A percentile compares a stretch with the other conserved stretches of the same genome.
phyloP scores from a whole-genome alignment of 164 flowering plant genomes.

The Houttuynia cordata region DNA sequence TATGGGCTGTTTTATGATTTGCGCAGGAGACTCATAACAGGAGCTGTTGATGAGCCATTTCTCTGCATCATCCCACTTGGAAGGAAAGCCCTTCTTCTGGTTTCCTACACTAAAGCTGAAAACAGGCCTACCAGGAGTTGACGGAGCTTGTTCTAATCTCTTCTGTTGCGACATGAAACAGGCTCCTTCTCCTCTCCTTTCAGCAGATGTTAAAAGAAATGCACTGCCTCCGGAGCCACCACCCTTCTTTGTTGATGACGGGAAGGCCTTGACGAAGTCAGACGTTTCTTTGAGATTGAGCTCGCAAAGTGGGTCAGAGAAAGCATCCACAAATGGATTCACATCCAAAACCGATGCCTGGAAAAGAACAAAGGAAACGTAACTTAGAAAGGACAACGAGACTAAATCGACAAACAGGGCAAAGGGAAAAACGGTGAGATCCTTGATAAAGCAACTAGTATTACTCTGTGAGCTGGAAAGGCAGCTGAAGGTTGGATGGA shows the following conservation, averaged over 20 bases:
- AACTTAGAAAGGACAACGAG: neutral
- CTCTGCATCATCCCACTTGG: constrained; percentile 97
- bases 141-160: constrained; percentile 50
- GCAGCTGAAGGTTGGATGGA: constrained; percentile 28
- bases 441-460: too few relatives aligned
- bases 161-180: constrained; percentile 18
- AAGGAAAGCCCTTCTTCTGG: constrained; percentile 60
- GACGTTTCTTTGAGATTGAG: constrained; percentile 76
- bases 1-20: constrained; percentile 21
- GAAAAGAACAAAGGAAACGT: neutral
- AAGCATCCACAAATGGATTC: constrained; percentile 34
- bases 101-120: constrained; percentile 58
- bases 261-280: constrained; percentile 71
- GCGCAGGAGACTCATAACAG: constrained; percentile 68
- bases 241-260: constrained; percentile 18
- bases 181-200: constrained; percentile 39
- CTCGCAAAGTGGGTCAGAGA: constrained; percentile 73
- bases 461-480: constrained; percentile 28
- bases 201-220: constrained; percentile 26
- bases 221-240: constrained; percentile 15
- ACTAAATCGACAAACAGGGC: neutral
- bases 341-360: neutral
- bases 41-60: constrained; percentile 71
- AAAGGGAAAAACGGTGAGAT: neutral
- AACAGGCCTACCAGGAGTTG: constrained; percentile 81